Evolutionary conservation across 805 yeast genomes (phyloP).

Genomic region (Candida arabinofermentans): DNA sequence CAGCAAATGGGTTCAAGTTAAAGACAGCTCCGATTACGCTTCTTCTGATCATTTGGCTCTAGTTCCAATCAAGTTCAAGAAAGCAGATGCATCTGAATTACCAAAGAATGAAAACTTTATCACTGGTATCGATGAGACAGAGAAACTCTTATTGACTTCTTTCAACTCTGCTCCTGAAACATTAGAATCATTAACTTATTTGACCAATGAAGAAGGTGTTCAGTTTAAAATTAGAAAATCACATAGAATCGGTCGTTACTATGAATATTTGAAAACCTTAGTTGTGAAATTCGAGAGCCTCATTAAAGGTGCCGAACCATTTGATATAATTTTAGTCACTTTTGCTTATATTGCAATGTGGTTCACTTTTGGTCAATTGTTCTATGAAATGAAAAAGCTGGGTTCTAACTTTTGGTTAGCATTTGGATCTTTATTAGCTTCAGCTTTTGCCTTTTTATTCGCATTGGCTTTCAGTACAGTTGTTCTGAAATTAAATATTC

Average conservation of each 20-base stretch:
- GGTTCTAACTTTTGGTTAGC: constrained; percentile 91
- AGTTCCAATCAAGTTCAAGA: constrained; percentile 55
- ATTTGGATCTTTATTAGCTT: constrained; percentile 69
- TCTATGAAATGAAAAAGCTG: constrained; percentile 64
- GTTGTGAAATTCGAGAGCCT: constrained; percentile 39
- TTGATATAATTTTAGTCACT: constrained; percentile 75
- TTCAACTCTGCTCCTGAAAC: constrained; percentile 20
- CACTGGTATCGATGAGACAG: constrained; percentile 37
- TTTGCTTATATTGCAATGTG: constrained; percentile 85
- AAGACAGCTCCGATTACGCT: constrained; percentile 35
- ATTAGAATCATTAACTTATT: constrained; percentile 18
- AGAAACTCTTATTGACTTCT: constrained; percentile 36
- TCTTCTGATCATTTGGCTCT: constrained; percentile 45
- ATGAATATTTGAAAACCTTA: constrained; percentile 44
- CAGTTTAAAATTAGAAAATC: constrained; percentile 60
- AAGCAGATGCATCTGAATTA: constrained; percentile 35
- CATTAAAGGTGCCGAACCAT: constrained; percentile 72
- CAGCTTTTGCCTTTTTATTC: constrained; percentile 77
- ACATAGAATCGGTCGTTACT: constrained; percentile 52
- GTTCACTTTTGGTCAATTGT: constrained; percentile 72
- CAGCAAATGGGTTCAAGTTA: constrained; percentile 46
- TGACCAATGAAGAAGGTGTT: constrained; percentile 37
- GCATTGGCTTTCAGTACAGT: constrained; percentile 65
- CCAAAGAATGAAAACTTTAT: constrained; percentile 41
- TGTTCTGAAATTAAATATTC: constrained; percentile 54